Conservation (phyloP, 1,139 yeast species). For the Yamadazyma blattariae region DNA sequence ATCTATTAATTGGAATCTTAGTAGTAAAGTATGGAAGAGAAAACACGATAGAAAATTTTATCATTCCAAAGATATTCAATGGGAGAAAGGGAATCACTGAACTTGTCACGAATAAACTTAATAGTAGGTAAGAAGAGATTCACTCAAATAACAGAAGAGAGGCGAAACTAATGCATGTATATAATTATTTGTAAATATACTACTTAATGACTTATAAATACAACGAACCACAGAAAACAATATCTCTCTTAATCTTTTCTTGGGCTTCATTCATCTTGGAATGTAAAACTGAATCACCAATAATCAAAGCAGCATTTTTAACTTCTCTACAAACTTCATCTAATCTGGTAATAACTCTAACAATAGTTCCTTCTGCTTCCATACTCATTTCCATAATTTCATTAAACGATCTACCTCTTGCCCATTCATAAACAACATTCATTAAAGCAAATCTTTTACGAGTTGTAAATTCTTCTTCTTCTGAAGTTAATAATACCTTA, state of each 20-base stretch:
- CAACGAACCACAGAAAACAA: conserved; percentile 94
- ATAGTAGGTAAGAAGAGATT: too few species aligned
- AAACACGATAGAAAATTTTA: conserved; percentile 21
- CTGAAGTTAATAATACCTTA: conserved; percentile 75
- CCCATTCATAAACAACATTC: conserved; percentile 98
- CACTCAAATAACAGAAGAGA: too few species aligned
- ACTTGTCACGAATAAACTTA: conserved; percentile 1
- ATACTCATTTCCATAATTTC: conserved; percentile 85
- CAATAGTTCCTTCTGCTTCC: conserved; percentile 97
- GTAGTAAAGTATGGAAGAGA: conserved; percentile 26
- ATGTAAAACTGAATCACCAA: conserved; percentile 88
- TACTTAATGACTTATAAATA: too few species aligned
- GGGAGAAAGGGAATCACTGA: conserved; percentile 26
- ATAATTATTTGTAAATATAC: too few species aligned
- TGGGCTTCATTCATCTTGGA: conserved; percentile 90
- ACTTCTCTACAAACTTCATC: conserved; percentile 97
- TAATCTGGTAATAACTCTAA: conserved; percentile 89
- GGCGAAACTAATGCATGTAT: too few species aligned
- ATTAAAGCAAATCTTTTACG: conserved; percentile 84
- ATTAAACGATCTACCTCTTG: conserved; percentile 87
- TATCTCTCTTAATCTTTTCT: conserved; percentile 92
- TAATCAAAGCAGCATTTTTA: conserved; percentile 88
- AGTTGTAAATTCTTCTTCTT: conserved; percentile 82
- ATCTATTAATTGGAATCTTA: conserved; percentile 38
- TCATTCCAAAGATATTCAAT: conserved; percentile 27